Evolutionary conservation across 2,329 filamentous ascomycete genomes (phyloP), one percentile per base, ranked within the genome.

Genomic region (Sporothrix globosa): DNA sequence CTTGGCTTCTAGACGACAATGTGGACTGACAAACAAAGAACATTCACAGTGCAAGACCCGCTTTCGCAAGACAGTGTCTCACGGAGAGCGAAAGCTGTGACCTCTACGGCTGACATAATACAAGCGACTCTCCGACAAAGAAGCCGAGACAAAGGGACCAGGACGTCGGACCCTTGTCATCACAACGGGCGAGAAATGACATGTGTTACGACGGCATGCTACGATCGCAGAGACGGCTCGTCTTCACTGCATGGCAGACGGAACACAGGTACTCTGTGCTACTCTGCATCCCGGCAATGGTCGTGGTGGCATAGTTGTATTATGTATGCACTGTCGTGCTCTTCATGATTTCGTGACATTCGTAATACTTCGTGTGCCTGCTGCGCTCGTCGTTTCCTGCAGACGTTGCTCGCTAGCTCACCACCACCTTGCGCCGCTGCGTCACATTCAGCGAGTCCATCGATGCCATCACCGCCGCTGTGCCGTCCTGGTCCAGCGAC

Each of bases 371-470:
- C 19, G 19, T 19, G 17, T 5, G 10, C 46, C 17, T 4, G 17
- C 17, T 17, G 6, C 41, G 41, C 7, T 10, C 9, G 9, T 2
- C 4, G 41, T 1, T 14, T 19, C 46, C 24, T 30, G 13, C 13
- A 1, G 0, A 9, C 11, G 2, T 21, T 56, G 24, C 46, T 56
- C 60, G 80, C 78, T 5, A 82, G 24, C 6, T 46, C 24, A 67
- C 61, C 39, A 30, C 53, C 58, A 67, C 50, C 17, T 68, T 56
- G 4, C 50, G n/a, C 48, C 67, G 27, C 13, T 41, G n/a, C 17
- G 53, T 41, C 10, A 69, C 39, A 3, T 56, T 50, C 30, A 66
- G 14, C 44, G 52, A 13, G 46, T 69, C 67, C 67, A 71, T 71
- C 0, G 70, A 69, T 13, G 67, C 70, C 67, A 71, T 65, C 21